phyloP scores from a whole-genome alignment of 371 early-diverging fungal genomes.

The Haplosporangium sp. region DNA sequence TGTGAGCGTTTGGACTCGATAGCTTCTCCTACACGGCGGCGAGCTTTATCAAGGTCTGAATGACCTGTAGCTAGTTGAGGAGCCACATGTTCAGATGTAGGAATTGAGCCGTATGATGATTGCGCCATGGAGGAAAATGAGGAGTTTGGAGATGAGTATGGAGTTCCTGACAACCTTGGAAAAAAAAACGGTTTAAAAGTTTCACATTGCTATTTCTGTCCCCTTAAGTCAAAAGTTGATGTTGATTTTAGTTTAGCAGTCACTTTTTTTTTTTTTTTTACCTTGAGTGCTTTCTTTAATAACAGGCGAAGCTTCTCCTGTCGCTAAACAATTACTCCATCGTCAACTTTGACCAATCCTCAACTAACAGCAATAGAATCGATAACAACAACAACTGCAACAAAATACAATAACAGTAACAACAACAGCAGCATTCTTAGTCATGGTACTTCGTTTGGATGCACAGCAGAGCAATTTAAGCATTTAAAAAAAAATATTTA shows the following conservation, averaged over 20 bases:
- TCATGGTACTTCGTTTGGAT: background rate
- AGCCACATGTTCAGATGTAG: conserved; percentile 20
- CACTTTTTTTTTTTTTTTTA: background rate
- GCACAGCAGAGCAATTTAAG: background rate
- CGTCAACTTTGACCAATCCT: background rate
- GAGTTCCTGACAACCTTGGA: background rate
- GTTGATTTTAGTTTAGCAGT: too few species aligned
- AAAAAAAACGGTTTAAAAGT: background rate
- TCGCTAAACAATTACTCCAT: background rate
- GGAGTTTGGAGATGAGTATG: background rate
- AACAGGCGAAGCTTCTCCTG: background rate
- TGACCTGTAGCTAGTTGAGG: background rate
- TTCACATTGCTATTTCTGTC: too few species aligned
- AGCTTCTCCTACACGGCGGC: conserved; percentile 35
- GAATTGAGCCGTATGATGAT: conserved; percentile 45
- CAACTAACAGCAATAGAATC: background rate
- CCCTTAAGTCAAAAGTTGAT: too few species aligned
- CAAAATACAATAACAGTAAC: background rate
- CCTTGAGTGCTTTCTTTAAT: background rate
- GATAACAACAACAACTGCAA: background rate
- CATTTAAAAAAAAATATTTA: background rate
- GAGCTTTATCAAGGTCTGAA: conserved; percentile 10
- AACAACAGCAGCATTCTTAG: too few species aligned
- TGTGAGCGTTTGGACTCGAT: conserved; percentile 50
- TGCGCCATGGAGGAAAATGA: conserved; percentile 21